phyloP scores from a whole-genome alignment of 306 rosid genomes.

The Crataegus laevigata region DNA sequence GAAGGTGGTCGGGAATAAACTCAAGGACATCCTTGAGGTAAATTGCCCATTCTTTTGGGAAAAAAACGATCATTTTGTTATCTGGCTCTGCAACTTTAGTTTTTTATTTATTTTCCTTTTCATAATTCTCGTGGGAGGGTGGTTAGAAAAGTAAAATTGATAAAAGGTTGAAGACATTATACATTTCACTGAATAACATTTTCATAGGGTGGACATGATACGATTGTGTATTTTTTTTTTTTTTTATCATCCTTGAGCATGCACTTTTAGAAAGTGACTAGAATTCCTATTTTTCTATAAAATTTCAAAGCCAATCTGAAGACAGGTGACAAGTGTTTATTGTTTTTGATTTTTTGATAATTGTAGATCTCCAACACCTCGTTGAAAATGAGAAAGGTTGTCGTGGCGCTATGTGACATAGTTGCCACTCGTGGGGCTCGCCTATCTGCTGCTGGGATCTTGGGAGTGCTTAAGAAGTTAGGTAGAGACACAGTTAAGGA shows the following conservation, averaged over 20 bases:
- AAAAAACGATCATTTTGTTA: background rate
- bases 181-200: background rate
- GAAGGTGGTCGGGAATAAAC: slow-evolving; percentile 60
- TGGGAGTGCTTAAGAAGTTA: slow-evolving; percentile 74
- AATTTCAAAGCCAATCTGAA: background rate
- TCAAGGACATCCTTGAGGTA: slow-evolving; percentile 79
- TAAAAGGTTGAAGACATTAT: background rate
- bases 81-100: background rate
- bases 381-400: slow-evolving; percentile 57
- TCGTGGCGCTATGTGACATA: slow-evolving; percentile 55
- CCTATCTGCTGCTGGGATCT: slow-evolving; percentile 75
- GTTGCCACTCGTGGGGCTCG: slow-evolving; percentile 86
- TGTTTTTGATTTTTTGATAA: background rate
- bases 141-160: background rate
- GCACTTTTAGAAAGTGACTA: background rate
- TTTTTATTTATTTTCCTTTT: background rate
- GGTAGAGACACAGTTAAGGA: slow-evolving; percentile 68
- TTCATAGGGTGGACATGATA: background rate
- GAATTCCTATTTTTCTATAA: background rate
- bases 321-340: background rate
- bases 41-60: background rate
- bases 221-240: background rate
- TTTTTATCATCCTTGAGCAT: background rate
- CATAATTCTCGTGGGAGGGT: background rate
- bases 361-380: slow-evolving; percentile 65